Evolutionary conservation across 2,329 filamentous ascomycete genomes (phyloP).

Genomic region (Fusarium sp.): DNA sequence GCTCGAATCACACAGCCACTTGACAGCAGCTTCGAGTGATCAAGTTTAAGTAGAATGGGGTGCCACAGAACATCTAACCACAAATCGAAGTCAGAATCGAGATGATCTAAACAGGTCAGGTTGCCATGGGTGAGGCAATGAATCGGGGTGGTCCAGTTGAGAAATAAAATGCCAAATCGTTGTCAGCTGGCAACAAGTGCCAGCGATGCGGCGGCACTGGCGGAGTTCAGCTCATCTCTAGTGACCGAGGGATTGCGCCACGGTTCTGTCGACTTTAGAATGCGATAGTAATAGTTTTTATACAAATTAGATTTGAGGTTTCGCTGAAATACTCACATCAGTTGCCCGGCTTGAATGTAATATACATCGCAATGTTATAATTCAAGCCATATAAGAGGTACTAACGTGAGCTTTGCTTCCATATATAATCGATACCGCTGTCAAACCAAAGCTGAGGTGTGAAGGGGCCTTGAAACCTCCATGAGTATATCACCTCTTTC

Average conservation of each 20-base stretch:
- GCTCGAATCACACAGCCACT: constrained; percentile 12
- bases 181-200: constrained; percentile 15
- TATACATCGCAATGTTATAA: background rate
- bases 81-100: background rate
- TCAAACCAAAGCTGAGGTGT: constrained; percentile 59
- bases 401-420: constrained; percentile 38
- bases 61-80: background rate
- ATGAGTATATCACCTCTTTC: constrained; percentile 44
- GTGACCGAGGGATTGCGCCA: too few species aligned
- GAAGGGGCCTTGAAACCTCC: constrained; percentile 56
- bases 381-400: background rate
- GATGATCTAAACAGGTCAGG: background rate
- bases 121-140: background rate
- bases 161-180: too few species aligned
- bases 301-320: background rate
- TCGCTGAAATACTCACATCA: background rate
- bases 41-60: background rate
- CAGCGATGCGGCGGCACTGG: background rate
- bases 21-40: background rate
- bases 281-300: background rate
- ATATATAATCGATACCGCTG: constrained; percentile 57
- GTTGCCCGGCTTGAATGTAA: background rate
- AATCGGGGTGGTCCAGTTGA: background rate
- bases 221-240: background rate
- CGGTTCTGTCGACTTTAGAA: background rate